These are phyloP conservation scores for Geotrichum histeridarum DNA, from an alignment of 1,139 yeast species.

Conservation along the genomic window DNA sequence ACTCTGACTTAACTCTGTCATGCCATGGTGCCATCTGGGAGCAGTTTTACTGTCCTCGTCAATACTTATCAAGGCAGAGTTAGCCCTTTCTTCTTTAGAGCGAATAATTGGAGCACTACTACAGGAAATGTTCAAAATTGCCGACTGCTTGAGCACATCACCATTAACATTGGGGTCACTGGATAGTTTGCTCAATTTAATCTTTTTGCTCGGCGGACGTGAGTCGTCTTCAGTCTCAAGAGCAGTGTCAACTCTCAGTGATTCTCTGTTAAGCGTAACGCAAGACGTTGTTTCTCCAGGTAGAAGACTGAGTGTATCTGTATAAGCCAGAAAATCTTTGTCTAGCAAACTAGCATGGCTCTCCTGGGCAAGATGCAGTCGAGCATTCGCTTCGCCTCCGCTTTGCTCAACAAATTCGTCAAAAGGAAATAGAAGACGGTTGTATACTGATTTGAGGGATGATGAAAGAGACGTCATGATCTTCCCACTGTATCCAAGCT, in stretches of 20 bases:
- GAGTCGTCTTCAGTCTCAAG: not conserved
- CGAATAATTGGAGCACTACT: slow-evolving; percentile 11
- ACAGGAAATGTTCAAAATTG: slow-evolving; percentile 1
- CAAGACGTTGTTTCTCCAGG: slow-evolving; percentile 10
- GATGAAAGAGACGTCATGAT: slow-evolving; percentile 68
- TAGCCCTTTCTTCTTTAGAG: not conserved
- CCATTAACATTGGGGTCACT: not conserved
- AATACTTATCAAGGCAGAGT: not conserved
- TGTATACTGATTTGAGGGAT: slow-evolving; percentile 53
- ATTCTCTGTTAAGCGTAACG: not conserved
- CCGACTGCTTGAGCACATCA: not conserved
- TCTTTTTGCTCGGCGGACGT: not conserved
- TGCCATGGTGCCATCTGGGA: slow-evolving; percentile 10
- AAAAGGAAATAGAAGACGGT: slow-evolving; percentile 36
- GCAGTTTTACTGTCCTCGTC: not conserved
- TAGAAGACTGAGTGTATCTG: slow-evolving; percentile 1
- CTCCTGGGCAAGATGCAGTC: not conserved
- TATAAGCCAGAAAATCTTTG: slow-evolving; percentile 2
- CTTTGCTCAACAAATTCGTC: slow-evolving; percentile 31
- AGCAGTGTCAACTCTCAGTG: not conserved
- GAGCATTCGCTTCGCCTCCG: slow-evolving; percentile 10
- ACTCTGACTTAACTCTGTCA: not conserved
- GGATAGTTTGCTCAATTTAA: not conserved
- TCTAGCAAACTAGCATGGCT: not conserved
- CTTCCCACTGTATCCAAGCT: slow-evolving; percentile 66